phyloP scores from a whole-genome alignment of 495 filamentous ascomycete genomes.

The Hyaloscypha variabilis region DNA sequence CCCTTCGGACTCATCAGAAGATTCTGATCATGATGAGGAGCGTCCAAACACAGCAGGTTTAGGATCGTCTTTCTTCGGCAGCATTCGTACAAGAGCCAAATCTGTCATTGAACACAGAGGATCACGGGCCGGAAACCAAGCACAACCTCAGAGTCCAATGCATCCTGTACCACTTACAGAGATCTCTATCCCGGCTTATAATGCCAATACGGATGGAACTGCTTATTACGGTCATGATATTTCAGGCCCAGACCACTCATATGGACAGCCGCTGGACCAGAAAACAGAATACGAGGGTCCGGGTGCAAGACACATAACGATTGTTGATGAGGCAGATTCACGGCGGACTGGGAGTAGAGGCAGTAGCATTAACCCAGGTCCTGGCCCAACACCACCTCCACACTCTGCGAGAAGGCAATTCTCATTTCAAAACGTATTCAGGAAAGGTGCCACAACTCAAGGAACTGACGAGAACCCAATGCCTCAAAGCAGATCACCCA shows the following conservation, averaged over 20 bases:
- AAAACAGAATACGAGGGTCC: slow-evolving; percentile 45
- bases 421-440: slow-evolving; percentile 85
- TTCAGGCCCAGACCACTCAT: slow-evolving; percentile 12
- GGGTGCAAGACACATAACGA: slow-evolving; percentile 41
- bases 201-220: slow-evolving; percentile 46
- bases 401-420: slow-evolving; percentile 76
- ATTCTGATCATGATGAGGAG: slow-evolving; percentile 47
- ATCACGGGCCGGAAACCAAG: slow-evolving; percentile 29
- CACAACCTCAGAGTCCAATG: slow-evolving; percentile 47
- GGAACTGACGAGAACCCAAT: slow-evolving; percentile 39
- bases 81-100: slow-evolving; percentile 56
- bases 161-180: slow-evolving; percentile 64
- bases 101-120: slow-evolving; percentile 50
- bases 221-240: slow-evolving; percentile 29
- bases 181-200: slow-evolving; percentile 57
- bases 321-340: slow-evolving; percentile 31
- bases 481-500: slow-evolving; percentile 36
- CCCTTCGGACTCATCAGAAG: slow-evolving; percentile 63
- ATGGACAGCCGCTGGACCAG: slow-evolving; percentile 32
- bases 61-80: slow-evolving; percentile 61
- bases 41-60: slow-evolving; percentile 46
- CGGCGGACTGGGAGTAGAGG: slow-evolving; percentile 37
- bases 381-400: slow-evolving; percentile 49
- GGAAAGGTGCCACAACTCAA: slow-evolving; percentile 32
- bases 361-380: slow-evolving; percentile 29